Percentiles rank a stretch among this genome's conserved stretches.
Evolutionary conservation across 768 basidiomycete species (phyloP).

Genomic region (Pholiota molesta): DNA sequence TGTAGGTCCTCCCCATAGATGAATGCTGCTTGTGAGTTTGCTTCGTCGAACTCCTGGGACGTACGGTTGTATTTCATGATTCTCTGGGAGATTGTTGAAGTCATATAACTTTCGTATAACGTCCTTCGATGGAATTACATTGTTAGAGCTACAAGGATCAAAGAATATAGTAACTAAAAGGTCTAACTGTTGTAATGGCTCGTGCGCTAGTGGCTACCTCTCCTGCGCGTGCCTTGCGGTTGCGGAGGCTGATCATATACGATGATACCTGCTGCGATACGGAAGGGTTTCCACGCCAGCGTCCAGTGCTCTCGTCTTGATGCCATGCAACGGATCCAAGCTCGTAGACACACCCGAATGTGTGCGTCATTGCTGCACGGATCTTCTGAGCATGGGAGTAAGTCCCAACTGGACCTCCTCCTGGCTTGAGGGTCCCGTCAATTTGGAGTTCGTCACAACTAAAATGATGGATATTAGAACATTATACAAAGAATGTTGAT

Average conservation of each 20-base stretch:
- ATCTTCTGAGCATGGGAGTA: conserved; percentile 41
- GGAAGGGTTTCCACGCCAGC: conserved; percentile 17
- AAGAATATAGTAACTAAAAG: no score
- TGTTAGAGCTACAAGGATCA: no score
- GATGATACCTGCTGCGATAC: conserved; percentile 15
- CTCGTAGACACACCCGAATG: conserved; percentile 28
- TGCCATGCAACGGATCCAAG: conserved; percentile 33
- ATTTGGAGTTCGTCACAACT: conserved; percentile 19
- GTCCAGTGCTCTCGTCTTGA: not conserved
- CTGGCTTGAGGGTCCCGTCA: conserved; percentile 10
- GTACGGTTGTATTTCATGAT: conserved; percentile 7
- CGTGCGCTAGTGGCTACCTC: conserved; percentile 19
- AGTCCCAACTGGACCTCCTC: conserved; percentile 10
- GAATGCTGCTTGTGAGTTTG: conserved; percentile 9
- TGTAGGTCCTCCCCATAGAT: conserved; percentile 33
- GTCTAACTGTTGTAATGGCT: no score
- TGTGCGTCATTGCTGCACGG: conserved; percentile 32
- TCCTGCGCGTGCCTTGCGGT: conserved; percentile 14
- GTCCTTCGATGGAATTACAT: not conserved
- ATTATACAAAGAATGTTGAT: no score
- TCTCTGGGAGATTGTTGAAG: conserved; percentile 13
- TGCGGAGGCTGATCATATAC: conserved; percentile 21
- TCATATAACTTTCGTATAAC: conserved; percentile 12
- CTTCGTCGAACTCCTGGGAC: not conserved
- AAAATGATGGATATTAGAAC: not conserved